Evolutionary conservation across 768 basidiomycete species (phyloP), one percentile per base, ranked within the genome.

Genomic region (Boletus reticuloceps): DNA sequence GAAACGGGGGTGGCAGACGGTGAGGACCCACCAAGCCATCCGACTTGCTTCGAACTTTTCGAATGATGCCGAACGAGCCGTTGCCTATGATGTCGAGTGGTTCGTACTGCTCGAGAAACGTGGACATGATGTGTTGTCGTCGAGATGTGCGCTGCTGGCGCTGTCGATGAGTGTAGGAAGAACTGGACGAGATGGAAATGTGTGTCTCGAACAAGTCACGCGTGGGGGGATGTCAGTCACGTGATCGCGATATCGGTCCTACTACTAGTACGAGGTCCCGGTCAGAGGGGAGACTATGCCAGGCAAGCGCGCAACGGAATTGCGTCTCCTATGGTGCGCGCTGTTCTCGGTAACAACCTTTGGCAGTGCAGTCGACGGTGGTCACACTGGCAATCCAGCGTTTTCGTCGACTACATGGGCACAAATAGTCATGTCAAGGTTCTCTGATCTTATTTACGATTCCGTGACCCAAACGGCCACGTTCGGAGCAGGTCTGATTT

Each of bases 31-130:
- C 93, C 70, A 82, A 64, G 34, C 91, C 91, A 71, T 97, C 94
- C 14, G 81, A 73, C 70, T 91, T 91, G 63, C 94, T 77, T 58
- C 85, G 79, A 13, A 98, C 95, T 76, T 98, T 98, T 56, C 94
- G 85, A 60, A 99, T 99, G 57, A 98, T 91, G 2, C 97, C 97
- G 77, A 99, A 99, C 6, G 91, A 91, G 27, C 97, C 97, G 64
- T 95, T 98, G 5, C 97, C 97, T 45, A 99, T 96, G 54, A 97
- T 80, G 60, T 95, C 94, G 45, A 94, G 79, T 8, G 91, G 78
- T 58, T 94, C 92, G 65, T 96, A 98, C 47, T 82, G 80, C 62
- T 90, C 89, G 20, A 95, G 76, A 61, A 85, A 84, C 1, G 53
- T 42, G 13, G 59, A 54, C 69, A 71, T 72, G 50, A n/a, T 43